Base-by-base conservation (phyloP, 768 basidiomycete species). In the Amanita rimosa region DNA sequence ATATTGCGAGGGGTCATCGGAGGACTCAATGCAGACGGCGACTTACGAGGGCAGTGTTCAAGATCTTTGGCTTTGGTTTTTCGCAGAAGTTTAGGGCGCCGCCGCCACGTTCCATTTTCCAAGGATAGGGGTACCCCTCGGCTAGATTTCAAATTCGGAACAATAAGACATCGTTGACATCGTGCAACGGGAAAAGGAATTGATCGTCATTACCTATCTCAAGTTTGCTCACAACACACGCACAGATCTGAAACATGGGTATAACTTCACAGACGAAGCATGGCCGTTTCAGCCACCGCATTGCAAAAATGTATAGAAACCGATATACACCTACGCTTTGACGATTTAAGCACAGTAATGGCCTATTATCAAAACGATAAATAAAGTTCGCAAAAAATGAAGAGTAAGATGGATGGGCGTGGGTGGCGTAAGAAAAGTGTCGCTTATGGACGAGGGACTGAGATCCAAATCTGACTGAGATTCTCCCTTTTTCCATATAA, bases 361-460 rank as follows among this genome's bases (percentile, higher is more conserved):
- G 83, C 83, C 89, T 95, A 43, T 43, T 27, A 38, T 16, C 44
- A 31, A 33, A 35, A 35, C 11, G 16, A 24, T 10, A 14, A 19
- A 29, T 9, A 40, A 33, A 24, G 5, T 24, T 24, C 22, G 11
- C 31, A 31, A 13, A 31, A 31, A 31, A 31, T 13, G 31, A 31
- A 13, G 13, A 31, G 31, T 31, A 13, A 31, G 6, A n/a, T 7
- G n/a, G 17, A 8, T 21, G 21, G 10, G 29, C 31, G 31, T 16
- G 13, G 14, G n/a, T 10, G 16, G 11, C 46, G 27, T 55, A 69
- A n/a, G n/a, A n/a, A n/a, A 3, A 46, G 27, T 31, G 29, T 10
- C 29, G 29, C 76, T 94, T 96, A 67, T 74, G 84, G 44, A 97
- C 77, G 54, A 91, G 60, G 69, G 96, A 92, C 64, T 96, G 94